Evolutionary conservation across 2,329 filamentous ascomycete genomes (phyloP), one percentile per base, ranked within the genome.

Genomic region (Phoma sp.): DNA sequence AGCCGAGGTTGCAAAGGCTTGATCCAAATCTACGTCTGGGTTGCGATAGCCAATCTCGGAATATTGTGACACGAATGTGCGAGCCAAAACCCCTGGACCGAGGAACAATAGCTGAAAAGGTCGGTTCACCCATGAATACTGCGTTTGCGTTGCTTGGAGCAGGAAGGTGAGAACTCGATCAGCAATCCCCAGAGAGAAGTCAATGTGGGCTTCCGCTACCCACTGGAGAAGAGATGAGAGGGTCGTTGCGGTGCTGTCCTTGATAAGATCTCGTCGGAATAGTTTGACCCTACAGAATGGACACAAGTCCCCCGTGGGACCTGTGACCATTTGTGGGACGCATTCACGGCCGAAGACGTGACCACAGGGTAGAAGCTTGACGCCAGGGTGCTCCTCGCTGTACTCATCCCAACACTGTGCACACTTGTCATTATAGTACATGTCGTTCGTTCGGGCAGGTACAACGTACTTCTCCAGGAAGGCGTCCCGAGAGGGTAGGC

Each of bases 341-440:
- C 54, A 65, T 17, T 37, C 28, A 4, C 11, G 42, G 12, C 62
- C 62, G 26, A 61, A 63, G 42, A 63, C 39, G 21, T 65, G 62
- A 30, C 59, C 48, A 46, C 62, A 65, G 10, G 62, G 47, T 7
- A 47, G 33, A 2, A 63, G 29, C 15, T 54, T 57, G 6, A 50
- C 60, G 10, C 32, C 47, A 20, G 21, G 42, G 18, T 66, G 61
- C 5, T 55, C 29, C 6, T 43, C 33, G 21, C 57, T 48, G 32
- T 66, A 64, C 12, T 39, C 15, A 5, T 32, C 52, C 58, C 57
- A 63, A 34, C 61, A 65, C 23, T 52, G 37, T 4, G 14, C 32
- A 40, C 56, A 63, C 34, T 56, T 60, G 15, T 61, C 42, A 34
- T 59, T 42, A 42, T 59, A 49, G 46, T 59, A 61, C 4, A 12